phyloP scores from a whole-genome alignment of 164 flowering plant genomes.

The Kingdonia uniflora region DNA sequence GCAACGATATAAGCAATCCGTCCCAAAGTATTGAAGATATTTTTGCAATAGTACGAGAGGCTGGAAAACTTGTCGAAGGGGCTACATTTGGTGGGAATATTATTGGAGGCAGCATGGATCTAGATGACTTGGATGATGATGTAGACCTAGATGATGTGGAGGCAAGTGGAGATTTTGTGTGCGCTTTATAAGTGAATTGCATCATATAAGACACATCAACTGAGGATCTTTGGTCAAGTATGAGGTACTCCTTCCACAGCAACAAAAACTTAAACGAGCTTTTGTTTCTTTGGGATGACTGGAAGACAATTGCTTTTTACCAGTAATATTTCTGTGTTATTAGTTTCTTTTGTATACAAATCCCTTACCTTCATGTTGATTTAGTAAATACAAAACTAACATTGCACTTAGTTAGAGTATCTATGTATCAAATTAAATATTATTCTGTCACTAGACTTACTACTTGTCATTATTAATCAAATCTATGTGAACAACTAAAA shows the following conservation, averaged over 20 bases:
- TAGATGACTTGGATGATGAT: slow-evolving; percentile 65
- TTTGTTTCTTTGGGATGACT: not conserved
- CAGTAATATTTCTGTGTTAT: not conserved
- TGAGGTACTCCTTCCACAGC: slow-evolving; percentile 4
- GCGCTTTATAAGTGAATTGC: slow-evolving; percentile 32
- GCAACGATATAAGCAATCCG: slow-evolving; percentile 18
- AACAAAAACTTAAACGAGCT: not conserved
- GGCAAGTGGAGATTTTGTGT: slow-evolving; percentile 69
- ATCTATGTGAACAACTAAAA: no score
- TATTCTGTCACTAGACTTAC: no score
- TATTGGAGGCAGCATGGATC: slow-evolving; percentile 54
- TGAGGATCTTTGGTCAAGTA: slow-evolving; percentile 3
- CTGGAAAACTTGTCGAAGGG: slow-evolving; percentile 34
- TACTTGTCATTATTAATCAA: no score
- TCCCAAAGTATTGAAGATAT: slow-evolving; percentile 64
- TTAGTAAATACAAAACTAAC: no score
- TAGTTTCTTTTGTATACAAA: not conserved
- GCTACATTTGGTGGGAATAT: slow-evolving; percentile 25
- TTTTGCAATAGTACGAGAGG: slow-evolving; percentile 61
- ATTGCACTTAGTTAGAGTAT: no score
- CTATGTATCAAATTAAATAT: no score
- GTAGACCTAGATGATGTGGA: slow-evolving; percentile 61
- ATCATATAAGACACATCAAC: not conserved
- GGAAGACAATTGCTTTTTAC: not conserved
- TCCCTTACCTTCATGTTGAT: no score